Base-by-base conservation (phyloP, 108 stramenopile genomes). In the Skeletonema tropicum region DNA sequence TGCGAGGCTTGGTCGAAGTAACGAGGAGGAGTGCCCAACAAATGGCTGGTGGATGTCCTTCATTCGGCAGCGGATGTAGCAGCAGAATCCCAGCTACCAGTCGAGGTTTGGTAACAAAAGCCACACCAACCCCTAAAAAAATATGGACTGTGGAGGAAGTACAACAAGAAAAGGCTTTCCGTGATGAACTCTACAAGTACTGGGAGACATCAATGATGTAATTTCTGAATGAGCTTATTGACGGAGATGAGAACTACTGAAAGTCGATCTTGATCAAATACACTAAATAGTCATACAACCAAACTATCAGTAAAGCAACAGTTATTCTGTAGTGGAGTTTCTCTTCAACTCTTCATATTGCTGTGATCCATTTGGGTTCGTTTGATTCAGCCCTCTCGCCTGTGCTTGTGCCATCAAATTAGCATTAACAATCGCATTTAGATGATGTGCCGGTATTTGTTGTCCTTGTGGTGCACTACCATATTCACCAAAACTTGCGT, bases 1-100 rank as follows among this genome's bases (percentile, higher is more conserved):
- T 55, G 52, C 52, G 52, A 55, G 52, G 52, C 15, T 55, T 55
- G 52, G 23, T 55, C 19, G 52, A 55, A 21, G 19, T 55, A 55
- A 25, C 52, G 52, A 55, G 52, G 52, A 55, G 23, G 52, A 23
- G 17, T 19, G 19, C 9, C 9, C 52, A 23, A 23, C 52, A 55
- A 23, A 55, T 55, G 52, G 52, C 52, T 55, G 52, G 52, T 23
- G 23, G 52, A 2, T 55, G 52, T 11, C 52, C 52, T 55, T 6
- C 15, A 23, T 55, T 23, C 10, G 52, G 52, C 6, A 55, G 52
- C 10, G 52, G 52, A 55, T 55, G 52, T 10, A 9, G 52, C 52
- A 55, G 23, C 52, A 23, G 23, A 55, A 55, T 21, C 52, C 15
- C 14, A 55, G 23, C 52, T 23, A n/a, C n/a, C n/a, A 55, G 52